A percentile compares a stretch with the other conserved stretches of the same genome.
Evolutionary conservation across 1,284 basidiomycete species (phyloP).

Genomic region (Cryptococcus sp.): DNA sequence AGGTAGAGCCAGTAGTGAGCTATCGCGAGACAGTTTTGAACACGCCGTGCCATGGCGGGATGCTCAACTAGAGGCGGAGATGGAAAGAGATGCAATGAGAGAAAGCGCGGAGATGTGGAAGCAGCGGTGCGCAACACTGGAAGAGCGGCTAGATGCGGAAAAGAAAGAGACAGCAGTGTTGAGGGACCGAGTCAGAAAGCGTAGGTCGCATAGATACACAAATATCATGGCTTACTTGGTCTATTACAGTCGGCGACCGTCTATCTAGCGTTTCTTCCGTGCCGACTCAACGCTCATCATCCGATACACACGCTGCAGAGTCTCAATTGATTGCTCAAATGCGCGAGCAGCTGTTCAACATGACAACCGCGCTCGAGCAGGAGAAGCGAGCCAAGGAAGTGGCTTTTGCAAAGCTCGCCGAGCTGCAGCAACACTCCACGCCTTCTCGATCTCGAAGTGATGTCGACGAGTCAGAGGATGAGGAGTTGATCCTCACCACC

Average conservation of each 20-base stretch:
- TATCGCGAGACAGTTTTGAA: conserved; percentile 19
- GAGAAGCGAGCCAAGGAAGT: conserved; percentile 37
- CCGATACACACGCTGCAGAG: conserved; percentile 19
- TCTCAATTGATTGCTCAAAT: conserved; percentile 39
- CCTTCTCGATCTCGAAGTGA: not conserved
- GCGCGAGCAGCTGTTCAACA: conserved; percentile 43
- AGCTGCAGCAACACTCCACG: conserved; percentile 17
- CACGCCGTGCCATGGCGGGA: conserved; percentile 21
- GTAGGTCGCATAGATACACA: conserved; percentile 25
- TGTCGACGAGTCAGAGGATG: conserved; percentile 10
- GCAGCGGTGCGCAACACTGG: conserved; percentile 34
- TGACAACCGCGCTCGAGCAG: conserved; percentile 37
- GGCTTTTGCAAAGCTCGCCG: conserved; percentile 18
- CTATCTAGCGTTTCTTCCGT: conserved; percentile 33
- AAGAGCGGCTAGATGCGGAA: conserved; percentile 42
- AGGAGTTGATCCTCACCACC: conserved; percentile 8
- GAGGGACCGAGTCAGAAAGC: conserved; percentile 44
- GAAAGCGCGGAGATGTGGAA: conserved; percentile 49
- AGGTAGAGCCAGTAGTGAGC: conserved; percentile 18
- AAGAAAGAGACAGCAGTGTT: conserved; percentile 32
- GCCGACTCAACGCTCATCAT: conserved; percentile 9
- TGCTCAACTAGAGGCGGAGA: conserved; percentile 39
- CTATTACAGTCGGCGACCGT: conserved; percentile 28
- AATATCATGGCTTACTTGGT: not conserved
- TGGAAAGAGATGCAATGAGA: conserved; percentile 45